Evolutionary conservation across 2,329 filamentous ascomycete genomes (phyloP).

Genomic region (Hypoxylon sp.): DNA sequence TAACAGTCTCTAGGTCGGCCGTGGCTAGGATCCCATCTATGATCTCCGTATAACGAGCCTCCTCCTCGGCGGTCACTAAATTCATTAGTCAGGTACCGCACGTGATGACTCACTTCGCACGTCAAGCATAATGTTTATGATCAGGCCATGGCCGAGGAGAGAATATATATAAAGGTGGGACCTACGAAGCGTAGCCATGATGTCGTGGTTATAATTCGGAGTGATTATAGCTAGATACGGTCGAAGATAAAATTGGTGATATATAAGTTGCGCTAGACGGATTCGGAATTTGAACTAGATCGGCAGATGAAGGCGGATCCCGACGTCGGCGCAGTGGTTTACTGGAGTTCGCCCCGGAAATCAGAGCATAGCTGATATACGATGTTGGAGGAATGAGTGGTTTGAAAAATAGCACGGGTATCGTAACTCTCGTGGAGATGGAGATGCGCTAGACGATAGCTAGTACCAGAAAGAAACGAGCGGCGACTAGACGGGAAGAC

Average conservation of each 20-base stretch:
- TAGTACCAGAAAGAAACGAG: constrained; percentile 1
- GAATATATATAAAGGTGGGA: constrained; percentile 8
- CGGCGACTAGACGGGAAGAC: background rate
- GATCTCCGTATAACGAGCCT: constrained; percentile 67
- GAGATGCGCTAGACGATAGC: background rate
- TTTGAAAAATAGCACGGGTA: background rate
- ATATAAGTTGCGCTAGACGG: constrained; percentile 11
- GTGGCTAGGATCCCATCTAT: constrained; percentile 72
- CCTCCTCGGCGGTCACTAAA: constrained; percentile 66
- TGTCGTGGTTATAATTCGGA: constrained; percentile 32
- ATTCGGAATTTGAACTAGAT: constrained; percentile 1
- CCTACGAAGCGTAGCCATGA: constrained; percentile 51
- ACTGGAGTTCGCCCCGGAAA: constrained; percentile 13
- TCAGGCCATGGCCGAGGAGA: background rate
- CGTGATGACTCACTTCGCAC: background rate
- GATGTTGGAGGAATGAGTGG: background rate
- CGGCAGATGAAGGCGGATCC: constrained; percentile 6
- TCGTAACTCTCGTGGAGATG: background rate
- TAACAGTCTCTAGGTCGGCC: constrained; percentile 73
- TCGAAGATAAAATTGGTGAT: constrained; percentile 4
- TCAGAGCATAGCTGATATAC: constrained; percentile 34
- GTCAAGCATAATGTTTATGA: constrained; percentile 13
- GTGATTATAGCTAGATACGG: constrained; percentile 10
- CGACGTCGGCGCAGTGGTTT: constrained; percentile 18
- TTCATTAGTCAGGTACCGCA: constrained; percentile 28